Evolutionary conservation across 352 stramenopile genomes (phyloP), one percentile per base, ranked within the genome.

Genomic region (Phytophthora quininea): DNA sequence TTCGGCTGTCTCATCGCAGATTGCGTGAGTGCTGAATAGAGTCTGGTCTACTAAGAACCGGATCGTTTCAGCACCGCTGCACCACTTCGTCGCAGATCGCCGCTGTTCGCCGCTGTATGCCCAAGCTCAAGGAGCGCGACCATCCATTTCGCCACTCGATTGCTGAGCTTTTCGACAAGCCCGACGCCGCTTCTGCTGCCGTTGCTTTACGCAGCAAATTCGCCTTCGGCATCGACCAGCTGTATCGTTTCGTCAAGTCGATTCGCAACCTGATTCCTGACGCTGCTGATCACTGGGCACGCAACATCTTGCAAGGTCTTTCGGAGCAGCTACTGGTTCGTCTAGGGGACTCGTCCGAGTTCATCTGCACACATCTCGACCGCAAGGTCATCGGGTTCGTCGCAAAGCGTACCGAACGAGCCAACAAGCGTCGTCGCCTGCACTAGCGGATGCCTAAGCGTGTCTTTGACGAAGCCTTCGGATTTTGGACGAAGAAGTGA

Each of bases 221-320:
- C 46, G 55, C 31, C 12, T 48, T 54, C 12, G 35, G 55, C 9
- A 46, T 54, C 10, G 55, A 62, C 43, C 8, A 9, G 19, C 42
- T 24, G 9, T 62, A 45, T 3, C 43, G 32, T 14, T 54, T 47
- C 32, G 55, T 62, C 30, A 54, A 62, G 31, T 30, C 45, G 14
- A 27, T 62, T 29, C 29, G 43, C 30, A 62, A 62, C 29, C 32
- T 62, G 30, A 62, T 54, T 38, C 55, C 55, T 12, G 43, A 62
- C 43, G 55, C 55, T 54, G 42, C 55, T 14, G 55, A 54, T 37
- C 32, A 33, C 4, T 30, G 45, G 35, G 45, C 55, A 46, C 42
- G 32, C 10, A 61, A 61, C 29, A 12, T 61, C 14, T 27, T 61
- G 12, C 42, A 61, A 7, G n/a, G 14, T 31, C 42, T 61, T 0